Evolutionary conservation across 495 filamentous ascomycete species (phyloP), one percentile per base, ranked within the genome.

Genomic region (Neurospora sp.): DNA sequence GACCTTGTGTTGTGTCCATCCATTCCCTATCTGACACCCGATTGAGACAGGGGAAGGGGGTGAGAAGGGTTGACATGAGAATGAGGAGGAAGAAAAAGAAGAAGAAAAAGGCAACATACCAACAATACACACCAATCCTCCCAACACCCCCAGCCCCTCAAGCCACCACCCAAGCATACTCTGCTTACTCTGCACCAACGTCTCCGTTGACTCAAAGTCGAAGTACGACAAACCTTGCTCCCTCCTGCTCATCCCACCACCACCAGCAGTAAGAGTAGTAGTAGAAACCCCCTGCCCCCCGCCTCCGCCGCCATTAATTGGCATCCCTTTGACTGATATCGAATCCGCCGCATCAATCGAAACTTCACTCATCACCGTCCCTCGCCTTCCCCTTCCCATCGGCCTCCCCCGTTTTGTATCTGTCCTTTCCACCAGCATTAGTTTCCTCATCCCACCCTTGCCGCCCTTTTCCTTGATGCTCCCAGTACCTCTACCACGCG

Each of bases 141-240:
- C 65, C 10, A 70, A 68, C 5, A 72, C 18, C 27, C 61, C 39
- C 35, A 35, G 8, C 7, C 39, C 65, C 18, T 72, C 71, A 8
- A 69, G 71, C 69, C 69, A 40, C 71, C 71, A 72, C 39, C 41
- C 31, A 68, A 70, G 16, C 71, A 72, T 22, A 6, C 71, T 69
- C 47, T 70, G 71, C 27, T 70, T 78, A 72, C 70, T 70, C 77
- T 61, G 53, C 53, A 61, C 53, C 53, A 61, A 35, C 27, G 53
- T 61, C 14, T 61, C 53, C 2, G 53, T 61, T 27, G 53, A 61
- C 22, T 61, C 53, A 61, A 61, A 61, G 27, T 61, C 27, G 27
- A 61, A 61, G 27, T 61, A 61, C 14, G 53, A 61, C 27, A 61
- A 35, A 7, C 35, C 27, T 7, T 61, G 53, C 27, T 35, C 53